Evolutionary conservation across 768 basidiomycete species (phyloP).

Genomic region (Trametes meyenii): DNA sequence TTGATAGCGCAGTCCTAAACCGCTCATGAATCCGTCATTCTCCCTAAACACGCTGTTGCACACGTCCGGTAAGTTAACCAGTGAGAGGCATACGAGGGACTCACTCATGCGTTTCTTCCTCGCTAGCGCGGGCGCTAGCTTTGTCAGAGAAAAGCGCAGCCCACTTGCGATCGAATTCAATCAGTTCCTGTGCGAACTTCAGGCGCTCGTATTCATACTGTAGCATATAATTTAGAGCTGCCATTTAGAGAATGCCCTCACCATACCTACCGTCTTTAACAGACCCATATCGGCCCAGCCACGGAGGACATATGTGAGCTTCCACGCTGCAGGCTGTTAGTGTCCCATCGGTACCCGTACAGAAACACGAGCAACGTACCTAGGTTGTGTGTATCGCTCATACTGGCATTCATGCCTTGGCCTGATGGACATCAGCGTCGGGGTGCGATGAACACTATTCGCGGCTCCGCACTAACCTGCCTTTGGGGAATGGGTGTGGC

Average conservation of each 20-base stretch:
- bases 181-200: conserved; percentile 72
- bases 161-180: conserved; percentile 60
- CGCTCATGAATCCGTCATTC: conserved; percentile 49
- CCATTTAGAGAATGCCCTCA: not conserved
- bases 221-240: not conserved
- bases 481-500: conserved; percentile 70
- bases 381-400: conserved; percentile 76
- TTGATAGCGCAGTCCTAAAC: conserved; percentile 51
- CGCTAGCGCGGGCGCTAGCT: not conserved
- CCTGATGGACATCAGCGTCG: not conserved
- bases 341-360: too few relatives aligned
- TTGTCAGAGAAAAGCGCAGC: not conserved
- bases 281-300: conserved; percentile 54
- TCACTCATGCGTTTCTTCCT: not conserved
- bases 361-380: conserved; percentile 37
- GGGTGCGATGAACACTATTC: too few relatives aligned
- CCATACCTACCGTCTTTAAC: conserved; percentile 49
- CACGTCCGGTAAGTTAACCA: not conserved
- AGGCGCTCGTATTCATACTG: conserved; percentile 69
- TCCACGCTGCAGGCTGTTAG: conserved; percentile 50
- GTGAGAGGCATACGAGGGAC: not conserved
- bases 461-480: conserved; percentile 40
- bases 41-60: conserved; percentile 43
- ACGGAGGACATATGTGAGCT: conserved; percentile 57
- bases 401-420: conserved; percentile 79